Percentiles rank a stretch among this genome's conserved stretches.
These are phyloP conservation scores for Cladosporium sp. DNA, from an alignment of 2,329 filamentous ascomycete genomes.

Conservation along the genomic window DNA sequence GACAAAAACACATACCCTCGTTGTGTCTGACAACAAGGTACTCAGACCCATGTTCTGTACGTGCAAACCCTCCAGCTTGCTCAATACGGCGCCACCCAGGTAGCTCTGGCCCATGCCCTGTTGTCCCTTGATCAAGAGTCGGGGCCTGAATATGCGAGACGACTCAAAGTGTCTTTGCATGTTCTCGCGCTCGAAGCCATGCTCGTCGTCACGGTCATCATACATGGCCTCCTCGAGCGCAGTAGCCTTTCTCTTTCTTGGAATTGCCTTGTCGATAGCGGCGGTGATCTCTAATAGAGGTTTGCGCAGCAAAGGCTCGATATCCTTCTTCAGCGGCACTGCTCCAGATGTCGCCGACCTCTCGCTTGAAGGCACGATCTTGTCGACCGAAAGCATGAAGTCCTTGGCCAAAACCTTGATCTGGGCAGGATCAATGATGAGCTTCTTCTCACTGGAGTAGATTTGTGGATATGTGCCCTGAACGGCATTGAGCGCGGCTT, in stretches of 20 bases:
- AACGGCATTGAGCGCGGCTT: conserved; percentile 92
- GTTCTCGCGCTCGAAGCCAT: conserved; percentile 81
- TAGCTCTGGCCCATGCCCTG: conserved; percentile 94
- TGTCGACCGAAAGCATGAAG: conserved; percentile 96
- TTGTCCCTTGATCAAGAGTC: conserved; percentile 78
- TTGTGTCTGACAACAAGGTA: conserved; percentile 78
- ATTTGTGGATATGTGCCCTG: conserved; percentile 96
- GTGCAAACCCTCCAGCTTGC: conserved; percentile 90
- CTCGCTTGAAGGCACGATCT: conserved; percentile 93
- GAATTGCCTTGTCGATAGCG: conserved; percentile 69
- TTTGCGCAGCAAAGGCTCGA: conserved; percentile 77
- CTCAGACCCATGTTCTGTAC: conserved; percentile 93
- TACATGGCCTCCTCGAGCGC: conserved; percentile 95
- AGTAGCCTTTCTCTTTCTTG: conserved; percentile 80
- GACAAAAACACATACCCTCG: conserved; percentile 55
- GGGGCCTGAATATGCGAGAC: conserved; percentile 82
- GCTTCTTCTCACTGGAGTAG: conserved; percentile 85
- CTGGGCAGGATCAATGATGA: conserved; percentile 79
- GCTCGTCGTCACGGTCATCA: conserved; percentile 76
- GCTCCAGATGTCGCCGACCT: conserved; percentile 83
- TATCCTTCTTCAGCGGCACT: conserved; percentile 71
- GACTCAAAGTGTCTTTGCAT: conserved; percentile 73
- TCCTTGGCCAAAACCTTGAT: conserved; percentile 89
- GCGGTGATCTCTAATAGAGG: conserved; percentile 70
- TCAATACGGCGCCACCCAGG: conserved; percentile 78